A percentile compares a stretch with the other conserved stretches of the same genome.
These are phyloP conservation scores for Solanum bulbocastanum DNA, from an alignment of 257 asterid species.

Conservation along the genomic window DNA sequence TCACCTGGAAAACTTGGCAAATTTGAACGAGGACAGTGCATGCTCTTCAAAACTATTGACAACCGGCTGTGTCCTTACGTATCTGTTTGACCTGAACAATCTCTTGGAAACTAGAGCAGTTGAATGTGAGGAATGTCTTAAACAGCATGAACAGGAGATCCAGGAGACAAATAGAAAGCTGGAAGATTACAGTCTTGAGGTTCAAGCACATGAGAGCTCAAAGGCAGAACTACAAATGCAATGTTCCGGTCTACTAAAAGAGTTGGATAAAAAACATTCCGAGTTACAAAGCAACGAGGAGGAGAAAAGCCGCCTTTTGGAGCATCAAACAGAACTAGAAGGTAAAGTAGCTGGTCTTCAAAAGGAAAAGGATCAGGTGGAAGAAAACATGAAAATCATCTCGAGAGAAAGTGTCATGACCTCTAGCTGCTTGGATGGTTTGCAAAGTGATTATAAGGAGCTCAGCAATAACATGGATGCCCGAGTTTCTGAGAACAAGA, in stretches of 20 bases:
- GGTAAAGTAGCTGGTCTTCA: constrained; percentile 29
- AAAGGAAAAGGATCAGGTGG: constrained; percentile 20
- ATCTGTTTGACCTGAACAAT: constrained; percentile 49
- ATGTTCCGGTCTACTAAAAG: constrained; percentile 20
- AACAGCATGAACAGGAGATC: constrained; percentile 30
- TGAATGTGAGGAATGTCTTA: constrained; percentile 23
- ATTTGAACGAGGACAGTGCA: constrained; percentile 8
- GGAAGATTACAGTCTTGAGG: constrained; percentile 20
- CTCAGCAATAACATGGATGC: constrained; percentile 17
- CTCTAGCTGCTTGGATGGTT: constrained; percentile 23
- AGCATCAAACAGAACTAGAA: constrained; percentile 23
- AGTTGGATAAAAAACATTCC: constrained; percentile 23
- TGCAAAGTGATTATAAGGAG: constrained; percentile 22
- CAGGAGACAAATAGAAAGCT: constrained; percentile 22
- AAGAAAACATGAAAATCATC: constrained; percentile 21
- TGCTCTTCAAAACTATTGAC: constrained; percentile 7
- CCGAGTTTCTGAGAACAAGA: constrained; percentile 15
- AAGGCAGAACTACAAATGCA: constrained; percentile 32
- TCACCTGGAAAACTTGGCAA: constrained; percentile 14
- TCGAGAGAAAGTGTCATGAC: constrained; percentile 14
- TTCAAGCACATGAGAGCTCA: constrained; percentile 30
- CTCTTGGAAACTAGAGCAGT: constrained; percentile 40
- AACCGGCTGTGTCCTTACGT: constrained; percentile 8
- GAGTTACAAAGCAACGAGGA: constrained; percentile 27
- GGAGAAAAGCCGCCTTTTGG: constrained; percentile 13